These are phyloP conservation scores for Euphorbia peplus DNA, from an alignment of 345 rosid species.

Conservation along the genomic window DNA sequence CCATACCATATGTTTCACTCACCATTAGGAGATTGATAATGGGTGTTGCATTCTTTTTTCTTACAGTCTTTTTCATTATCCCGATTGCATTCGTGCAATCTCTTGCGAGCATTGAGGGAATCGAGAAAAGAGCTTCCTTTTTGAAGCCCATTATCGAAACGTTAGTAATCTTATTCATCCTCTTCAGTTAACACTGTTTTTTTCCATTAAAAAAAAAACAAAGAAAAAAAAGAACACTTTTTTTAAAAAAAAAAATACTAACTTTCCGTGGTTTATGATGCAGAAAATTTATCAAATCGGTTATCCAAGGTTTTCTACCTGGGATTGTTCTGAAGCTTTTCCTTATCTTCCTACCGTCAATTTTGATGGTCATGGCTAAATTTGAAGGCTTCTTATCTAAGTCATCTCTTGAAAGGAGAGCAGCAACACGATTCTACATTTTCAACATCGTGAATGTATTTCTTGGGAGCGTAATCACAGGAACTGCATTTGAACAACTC, in stretches of 20 bases:
- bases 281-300: constrained; percentile 62
- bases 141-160: constrained; percentile 55
- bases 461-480: constrained; percentile 63
- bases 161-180: constrained; percentile 46
- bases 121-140: constrained; percentile 68
- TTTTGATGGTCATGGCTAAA: constrained; percentile 93
- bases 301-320: constrained; percentile 81
- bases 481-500: constrained; percentile 84
- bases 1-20: constrained; percentile 80
- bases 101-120: constrained; percentile 80
- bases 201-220: too few species aligned
- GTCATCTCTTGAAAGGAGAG: constrained; percentile 78
- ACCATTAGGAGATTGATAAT: constrained; percentile 65
- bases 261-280: constrained; percentile 13
- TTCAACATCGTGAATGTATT: constrained; percentile 82
- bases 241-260: not conserved
- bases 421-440: constrained; percentile 82
- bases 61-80: constrained; percentile 90
- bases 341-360: constrained; percentile 87
- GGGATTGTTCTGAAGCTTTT: constrained; percentile 91
- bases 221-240: too few species aligned
- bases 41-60: constrained; percentile 81
- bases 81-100: constrained; percentile 91
- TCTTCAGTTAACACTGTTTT: constrained; percentile 3
- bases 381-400: constrained; percentile 81